These are phyloP conservation scores for Plasmodium chabaudi DNA, from an alignment of 169 alveolate species.

Conservation along the genomic window DNA sequence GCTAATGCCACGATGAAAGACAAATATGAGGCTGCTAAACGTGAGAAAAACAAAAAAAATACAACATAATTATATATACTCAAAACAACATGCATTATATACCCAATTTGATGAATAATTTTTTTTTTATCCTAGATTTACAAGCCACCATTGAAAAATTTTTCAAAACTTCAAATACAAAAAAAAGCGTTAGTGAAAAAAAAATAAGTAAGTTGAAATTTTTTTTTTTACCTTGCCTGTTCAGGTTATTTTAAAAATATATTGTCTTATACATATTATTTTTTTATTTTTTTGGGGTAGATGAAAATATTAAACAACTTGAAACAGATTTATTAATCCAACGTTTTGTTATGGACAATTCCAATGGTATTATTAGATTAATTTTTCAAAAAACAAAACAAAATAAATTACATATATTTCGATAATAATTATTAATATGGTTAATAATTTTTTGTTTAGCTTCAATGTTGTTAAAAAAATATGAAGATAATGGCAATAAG, in stretches of 20 bases:
- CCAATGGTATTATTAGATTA: constrained; percentile 17
- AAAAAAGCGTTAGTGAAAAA: background rate
- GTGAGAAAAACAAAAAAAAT: constrained; percentile 3
- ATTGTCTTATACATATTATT: background rate
- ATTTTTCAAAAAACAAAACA: too few relatives aligned
- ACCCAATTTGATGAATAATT: background rate
- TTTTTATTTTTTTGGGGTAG: background rate
- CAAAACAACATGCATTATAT: background rate
- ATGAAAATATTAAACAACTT: constrained; percentile 41
- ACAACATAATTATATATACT: background rate
- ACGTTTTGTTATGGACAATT: constrained; percentile 29
- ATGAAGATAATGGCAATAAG: background rate
- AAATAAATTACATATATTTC: too few relatives aligned
- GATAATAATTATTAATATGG: too few relatives aligned
- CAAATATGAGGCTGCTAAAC: constrained; percentile 23
- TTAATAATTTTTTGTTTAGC: background rate
- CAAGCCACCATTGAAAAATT: background rate
- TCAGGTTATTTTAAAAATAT: background rate
- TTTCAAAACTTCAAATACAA: background rate
- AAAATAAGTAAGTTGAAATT: background rate
- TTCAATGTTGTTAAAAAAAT: constrained; percentile 16
- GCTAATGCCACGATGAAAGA: constrained; percentile 25
- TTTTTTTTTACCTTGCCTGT: background rate
- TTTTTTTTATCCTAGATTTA: background rate
- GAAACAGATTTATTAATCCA: constrained; percentile 49